Evolutionary conservation across 495 filamentous ascomycete species (phyloP), one percentile per base, ranked within the genome.

Genomic region (Talaromyces adpressus): DNA sequence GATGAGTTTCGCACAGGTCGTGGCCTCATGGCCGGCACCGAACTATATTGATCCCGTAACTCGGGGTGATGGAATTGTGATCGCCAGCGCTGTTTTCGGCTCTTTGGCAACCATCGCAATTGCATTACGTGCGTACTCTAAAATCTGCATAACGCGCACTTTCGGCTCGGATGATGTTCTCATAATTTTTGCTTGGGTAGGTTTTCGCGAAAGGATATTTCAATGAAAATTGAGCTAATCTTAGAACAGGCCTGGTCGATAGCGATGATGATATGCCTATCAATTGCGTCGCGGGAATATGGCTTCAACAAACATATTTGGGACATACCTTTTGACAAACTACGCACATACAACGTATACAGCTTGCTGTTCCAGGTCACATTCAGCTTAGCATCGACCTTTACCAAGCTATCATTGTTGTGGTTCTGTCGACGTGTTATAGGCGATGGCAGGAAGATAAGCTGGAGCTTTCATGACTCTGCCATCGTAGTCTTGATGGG

Each of bases 21-120:
- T 68, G 29, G 68, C 58, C 16, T 70, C 70, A 59, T 81, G 79
- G 78, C 78, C 80, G 6, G 29, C 22, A 9, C 71, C 76, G 3
- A 79, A 81, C 64, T 75, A 75, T 64, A 54, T 63, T 61, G 61
- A 79, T 61, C 79, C 78, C 6, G 68, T 72, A 34, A 73, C 73
- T 0, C 72, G 75, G 41, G 79, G 77, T 2, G 69, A 69, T 58
- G 53, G 53, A 9, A 72, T 70, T 14, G 66, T 69, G 60, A 60
- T 74, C 32, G 39, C 75, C 49, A 74, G 70, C 29, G 45, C 68
- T n/a, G 32, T 74, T 41, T 69, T 78, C 23, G 60, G 65, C 23
- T 53, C 49, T n/a, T 23, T 77, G 4, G 67, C 30, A 16, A 32
- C 39, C 30, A 32, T 71, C 6, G 74, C 75, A 63, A 66, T 41